Evolutionary conservation across 2,329 filamentous ascomycete species (phyloP), one percentile per base, ranked within the genome.

Genomic region (Plenodomus tracheiphilus): DNA sequence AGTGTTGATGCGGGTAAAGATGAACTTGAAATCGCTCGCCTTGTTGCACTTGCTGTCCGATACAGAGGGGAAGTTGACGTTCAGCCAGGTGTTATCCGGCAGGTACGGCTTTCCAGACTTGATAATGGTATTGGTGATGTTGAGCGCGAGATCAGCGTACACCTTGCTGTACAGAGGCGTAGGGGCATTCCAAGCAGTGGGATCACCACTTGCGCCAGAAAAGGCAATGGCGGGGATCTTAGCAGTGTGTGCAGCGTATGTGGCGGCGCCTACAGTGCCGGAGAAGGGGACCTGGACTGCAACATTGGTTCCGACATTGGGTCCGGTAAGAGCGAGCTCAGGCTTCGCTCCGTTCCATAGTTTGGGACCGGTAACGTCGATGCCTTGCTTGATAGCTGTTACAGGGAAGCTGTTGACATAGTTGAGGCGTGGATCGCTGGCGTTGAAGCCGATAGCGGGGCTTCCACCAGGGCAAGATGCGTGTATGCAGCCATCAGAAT

Each of bases 341-440:
- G 85, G 79, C 1, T 60, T 59, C 2, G 68, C 64, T 4, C 74
- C 74, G 46, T 76, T 77, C 76, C 84, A 87, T 46, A 82, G 73
- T 35, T 76, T 72, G 0, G 80, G 78, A 0, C 77, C 79, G 30
- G 85, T 77, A 4, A 73, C 78, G 51, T 83, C 72, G 64, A 88
- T 82, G 32, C 85, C 86, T 65, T 82, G 80, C 48, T 81, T 79
- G 62, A 87, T 84, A 1, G 82, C 75, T 0, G 85, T 88, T 2
- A 83, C 61, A 0, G 86, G 85, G 70, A 76, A 88, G 0, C 83
- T 85, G 74, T 89, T 89, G 49, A 89, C 86, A 77, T 86, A 89
- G 76, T 88, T 86, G 39, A 88, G 77, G 4, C 81, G 79, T 0
- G 81, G 75, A 50, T 81, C 75, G 0, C 79, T 79, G 9, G 74